Evolutionary conservation across 2,329 filamentous ascomycete genomes (phyloP).

Genomic region (Colletotrichum orchidophilum): DNA sequence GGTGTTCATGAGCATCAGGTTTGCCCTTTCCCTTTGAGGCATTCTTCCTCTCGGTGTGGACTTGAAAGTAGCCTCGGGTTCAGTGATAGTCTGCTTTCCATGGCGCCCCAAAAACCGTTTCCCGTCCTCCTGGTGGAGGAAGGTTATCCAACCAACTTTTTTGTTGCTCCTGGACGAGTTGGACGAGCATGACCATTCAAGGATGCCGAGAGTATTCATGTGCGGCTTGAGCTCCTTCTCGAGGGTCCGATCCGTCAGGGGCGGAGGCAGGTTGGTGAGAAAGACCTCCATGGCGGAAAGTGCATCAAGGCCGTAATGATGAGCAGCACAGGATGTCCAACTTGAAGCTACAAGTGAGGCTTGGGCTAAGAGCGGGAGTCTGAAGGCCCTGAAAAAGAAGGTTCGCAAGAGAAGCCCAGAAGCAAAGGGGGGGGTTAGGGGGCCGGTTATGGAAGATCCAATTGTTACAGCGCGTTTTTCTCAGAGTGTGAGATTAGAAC

Average conservation of each 20-base stretch:
- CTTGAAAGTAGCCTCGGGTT: not conserved
- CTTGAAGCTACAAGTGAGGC: not conserved
- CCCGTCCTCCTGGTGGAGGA: conserved; percentile 51
- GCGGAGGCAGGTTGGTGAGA: conserved; percentile 52
- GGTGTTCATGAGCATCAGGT: conserved; percentile 42
- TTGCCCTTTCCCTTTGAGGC: conserved; percentile 37
- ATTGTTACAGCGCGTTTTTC: not conserved
- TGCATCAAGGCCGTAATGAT: too few species aligned
- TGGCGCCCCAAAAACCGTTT: conserved; percentile 51
- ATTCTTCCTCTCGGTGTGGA: not conserved
- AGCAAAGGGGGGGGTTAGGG: not conserved
- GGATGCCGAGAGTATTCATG: conserved; percentile 52
- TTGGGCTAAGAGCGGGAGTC: not conserved
- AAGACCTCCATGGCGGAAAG: conserved; percentile 55
- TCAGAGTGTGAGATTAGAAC: not conserved
- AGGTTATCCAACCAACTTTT: conserved; percentile 51
- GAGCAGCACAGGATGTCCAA: not conserved
- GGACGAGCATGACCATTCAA: conserved; percentile 56
- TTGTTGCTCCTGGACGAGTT: conserved; percentile 50
- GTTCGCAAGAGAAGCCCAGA: too few species aligned
- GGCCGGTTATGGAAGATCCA: not conserved
- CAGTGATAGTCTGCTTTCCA: conserved; percentile 39
- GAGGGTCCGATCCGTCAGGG: conserved; percentile 50
- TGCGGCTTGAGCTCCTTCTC: conserved; percentile 49
- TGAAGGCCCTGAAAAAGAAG: not conserved